Conservation (phyloP, 2,329 filamentous ascomycete species). For the Teratosphaeria zuluensis region DNA sequence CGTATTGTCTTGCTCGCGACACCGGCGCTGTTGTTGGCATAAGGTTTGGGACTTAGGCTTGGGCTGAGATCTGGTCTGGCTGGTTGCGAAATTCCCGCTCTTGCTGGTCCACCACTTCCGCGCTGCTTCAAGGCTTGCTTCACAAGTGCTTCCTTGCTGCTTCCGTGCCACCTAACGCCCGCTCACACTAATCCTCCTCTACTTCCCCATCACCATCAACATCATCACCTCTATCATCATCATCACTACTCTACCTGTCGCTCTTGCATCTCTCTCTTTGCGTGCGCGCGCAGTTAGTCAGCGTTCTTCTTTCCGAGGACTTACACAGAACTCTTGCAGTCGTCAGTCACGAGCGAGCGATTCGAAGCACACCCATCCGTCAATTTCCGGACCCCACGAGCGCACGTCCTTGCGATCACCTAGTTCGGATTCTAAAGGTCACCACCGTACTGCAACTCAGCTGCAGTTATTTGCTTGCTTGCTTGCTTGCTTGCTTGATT, state of each 20-base stretch:
- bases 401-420: neutral
- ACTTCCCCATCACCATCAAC: neutral
- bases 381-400: neutral
- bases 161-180: neutral
- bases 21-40: neutral
- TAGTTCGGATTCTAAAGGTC: neutral
- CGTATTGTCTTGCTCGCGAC: neutral
- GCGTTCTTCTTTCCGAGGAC: neutral
- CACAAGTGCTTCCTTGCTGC: neutral
- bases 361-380: neutral
- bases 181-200: neutral
- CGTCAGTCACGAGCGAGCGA: neutral
- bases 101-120: neutral
- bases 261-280: neutral
- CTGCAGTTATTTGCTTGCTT: neutral
- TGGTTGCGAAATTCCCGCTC: neutral
- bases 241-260: neutral
- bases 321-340: neutral
- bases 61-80: neutral
- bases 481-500: neutral
- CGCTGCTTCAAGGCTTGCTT: neutral
- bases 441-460: neutral
- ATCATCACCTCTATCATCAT: neutral
- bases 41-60: neutral
- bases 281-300: neutral